Conservation (phyloP, 768 basidiomycete species). For the Suillus subalutaceus region DNA sequence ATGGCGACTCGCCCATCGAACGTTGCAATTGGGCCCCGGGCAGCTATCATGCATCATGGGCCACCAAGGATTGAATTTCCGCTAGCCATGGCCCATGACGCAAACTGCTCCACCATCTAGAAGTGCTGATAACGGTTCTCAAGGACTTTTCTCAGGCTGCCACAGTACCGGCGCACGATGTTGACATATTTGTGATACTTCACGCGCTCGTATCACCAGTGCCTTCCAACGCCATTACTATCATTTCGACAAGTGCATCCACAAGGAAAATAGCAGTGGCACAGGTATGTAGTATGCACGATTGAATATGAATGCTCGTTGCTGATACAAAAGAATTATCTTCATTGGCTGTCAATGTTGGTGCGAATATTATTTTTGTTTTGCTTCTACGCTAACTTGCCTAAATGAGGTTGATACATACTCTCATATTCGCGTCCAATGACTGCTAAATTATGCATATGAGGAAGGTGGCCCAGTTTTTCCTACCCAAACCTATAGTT, state of each 20-base stretch:
- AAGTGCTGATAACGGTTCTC: neutral
- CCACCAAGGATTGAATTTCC: no score
- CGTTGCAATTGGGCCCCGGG: neutral
- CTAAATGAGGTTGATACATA: neutral
- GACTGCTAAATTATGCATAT: no score
- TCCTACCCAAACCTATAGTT: neutral
- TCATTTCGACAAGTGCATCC: neutral
- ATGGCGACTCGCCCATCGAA: neutral
- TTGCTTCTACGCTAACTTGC: neutral
- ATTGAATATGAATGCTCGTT: neutral
- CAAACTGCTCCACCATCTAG: no score
- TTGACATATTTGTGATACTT: no score
- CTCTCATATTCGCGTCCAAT: neutral
- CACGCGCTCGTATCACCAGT: neutral
- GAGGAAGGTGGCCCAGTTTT: no score
- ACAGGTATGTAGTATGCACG: neutral
- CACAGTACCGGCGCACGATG: neutral
- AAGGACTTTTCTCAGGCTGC: neutral
- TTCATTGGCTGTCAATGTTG: neutral
- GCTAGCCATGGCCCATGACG: no score
- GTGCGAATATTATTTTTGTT: neutral
- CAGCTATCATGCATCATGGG: neutral
- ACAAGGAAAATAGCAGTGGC: neutral
- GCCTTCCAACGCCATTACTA: neutral
- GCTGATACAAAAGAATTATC: neutral